Conservation (phyloP, 441 rosid species). For the Rhodomyrtus psidioides region DNA sequence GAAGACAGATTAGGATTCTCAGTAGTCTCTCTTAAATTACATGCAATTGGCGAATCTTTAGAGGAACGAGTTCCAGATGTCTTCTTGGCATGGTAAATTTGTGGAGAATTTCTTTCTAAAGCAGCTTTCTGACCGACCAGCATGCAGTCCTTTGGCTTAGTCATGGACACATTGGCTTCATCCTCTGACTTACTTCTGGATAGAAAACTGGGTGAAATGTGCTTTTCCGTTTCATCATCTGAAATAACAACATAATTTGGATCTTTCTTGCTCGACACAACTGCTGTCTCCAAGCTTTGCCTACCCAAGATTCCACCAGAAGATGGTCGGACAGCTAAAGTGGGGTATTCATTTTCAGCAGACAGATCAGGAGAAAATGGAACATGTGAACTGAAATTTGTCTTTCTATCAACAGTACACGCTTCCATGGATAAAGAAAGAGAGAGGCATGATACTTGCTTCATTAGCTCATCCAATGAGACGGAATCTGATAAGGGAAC, state of each 20-base stretch:
- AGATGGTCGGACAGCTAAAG: conserved; percentile 18
- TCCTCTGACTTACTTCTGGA: conserved; percentile 21
- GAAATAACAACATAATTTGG: conserved; percentile 38
- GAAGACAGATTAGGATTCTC: conserved; percentile 22
- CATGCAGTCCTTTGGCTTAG: conserved; percentile 17
- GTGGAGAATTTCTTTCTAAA: conserved; percentile 24
- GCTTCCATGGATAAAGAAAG: conserved; percentile 43
- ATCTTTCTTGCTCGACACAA: conserved; percentile 16
- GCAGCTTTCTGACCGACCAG: conserved; percentile 23
- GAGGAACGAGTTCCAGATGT: conserved; percentile 25
- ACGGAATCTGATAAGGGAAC: conserved; percentile 42
- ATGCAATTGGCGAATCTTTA: conserved; percentile 23
- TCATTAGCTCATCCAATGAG: conserved; percentile 52
- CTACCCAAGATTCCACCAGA: conserved; percentile 28
- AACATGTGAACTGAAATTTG: conserved; percentile 17
- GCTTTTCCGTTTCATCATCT: conserved; percentile 48
- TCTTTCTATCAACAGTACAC: conserved; percentile 12
- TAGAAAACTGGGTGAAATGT: neutral
- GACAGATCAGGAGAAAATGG: conserved; percentile 11
- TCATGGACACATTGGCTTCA: conserved; percentile 20
- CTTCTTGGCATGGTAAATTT: conserved; percentile 22
- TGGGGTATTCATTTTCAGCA: conserved; percentile 12
- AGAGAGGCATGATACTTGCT: conserved; percentile 58
- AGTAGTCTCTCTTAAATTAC: conserved; percentile 20
- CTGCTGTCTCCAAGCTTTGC: conserved; percentile 23